A percentile compares a stretch with the other conserved stretches of the same genome.
Conservation (phyloP, 192 early-diverging fungal genomes). For the Chytriomyces confervae region DNA sequence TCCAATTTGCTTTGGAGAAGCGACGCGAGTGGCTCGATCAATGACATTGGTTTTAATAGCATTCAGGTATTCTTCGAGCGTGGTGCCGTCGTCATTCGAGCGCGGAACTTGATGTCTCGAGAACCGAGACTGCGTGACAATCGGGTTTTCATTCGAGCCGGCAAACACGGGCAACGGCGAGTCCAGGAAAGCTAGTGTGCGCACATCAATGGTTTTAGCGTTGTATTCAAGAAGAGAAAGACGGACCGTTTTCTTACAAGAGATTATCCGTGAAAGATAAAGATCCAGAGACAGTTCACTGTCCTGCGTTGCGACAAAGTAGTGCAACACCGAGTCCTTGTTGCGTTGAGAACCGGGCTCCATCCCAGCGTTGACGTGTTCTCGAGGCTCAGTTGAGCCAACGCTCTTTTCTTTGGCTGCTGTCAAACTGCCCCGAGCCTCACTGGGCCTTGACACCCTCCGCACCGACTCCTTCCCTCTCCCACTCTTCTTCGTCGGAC, state of each 20-base stretch:
- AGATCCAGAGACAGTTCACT: conserved; percentile 52
- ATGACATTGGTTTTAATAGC: conserved; percentile 58
- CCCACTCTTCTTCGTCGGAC: not conserved
- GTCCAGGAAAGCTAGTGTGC: conserved; percentile 47
- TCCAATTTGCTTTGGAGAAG: conserved; percentile 59
- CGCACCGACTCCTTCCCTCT: not conserved
- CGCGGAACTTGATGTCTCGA: conserved; percentile 39
- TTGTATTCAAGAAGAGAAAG: not conserved
- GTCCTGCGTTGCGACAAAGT: conserved; percentile 54
- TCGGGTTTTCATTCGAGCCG: conserved; percentile 29
- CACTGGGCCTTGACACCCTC: not conserved
- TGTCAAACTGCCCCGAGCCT: not conserved
- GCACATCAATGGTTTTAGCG: not conserved
- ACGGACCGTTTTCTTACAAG: conserved; percentile 23
- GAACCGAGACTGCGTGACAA: conserved; percentile 37
- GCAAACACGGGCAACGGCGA: conserved; percentile 53
- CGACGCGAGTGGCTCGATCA: conserved; percentile 56
- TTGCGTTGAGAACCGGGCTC: conserved; percentile 46
- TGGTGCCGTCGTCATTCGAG: conserved; percentile 24
- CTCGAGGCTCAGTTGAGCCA: not conserved
- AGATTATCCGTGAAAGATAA: conserved; percentile 52
- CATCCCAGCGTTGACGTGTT: not conserved
- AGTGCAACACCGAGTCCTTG: conserved; percentile 59
- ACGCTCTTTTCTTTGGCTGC: not conserved
- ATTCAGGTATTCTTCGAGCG: conserved; percentile 52